Conservation (phyloP, 805 yeast species). For the Metschnikowia noctiluminum region DNA sequence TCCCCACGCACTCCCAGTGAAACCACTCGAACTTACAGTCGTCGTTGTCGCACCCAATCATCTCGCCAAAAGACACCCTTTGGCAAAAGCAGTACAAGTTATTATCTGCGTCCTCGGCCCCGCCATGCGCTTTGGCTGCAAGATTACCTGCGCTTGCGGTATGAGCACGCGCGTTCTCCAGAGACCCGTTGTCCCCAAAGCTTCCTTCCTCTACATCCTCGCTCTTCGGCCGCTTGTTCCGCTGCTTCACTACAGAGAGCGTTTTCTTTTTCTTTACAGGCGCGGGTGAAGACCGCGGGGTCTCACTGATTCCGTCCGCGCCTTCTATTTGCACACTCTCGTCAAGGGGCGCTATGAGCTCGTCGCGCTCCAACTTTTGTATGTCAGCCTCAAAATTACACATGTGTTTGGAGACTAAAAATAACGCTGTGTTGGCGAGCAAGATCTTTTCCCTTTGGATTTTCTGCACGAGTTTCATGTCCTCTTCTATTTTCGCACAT, state of each 20-base stretch:
- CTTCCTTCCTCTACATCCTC: conserved; percentile 16
- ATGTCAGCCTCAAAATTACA: conserved; percentile 72
- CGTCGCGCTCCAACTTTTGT: conserved; percentile 72
- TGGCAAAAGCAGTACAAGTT: conserved; percentile 81
- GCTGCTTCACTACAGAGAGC: conserved; percentile 14
- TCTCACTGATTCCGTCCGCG: conserved; percentile 5
- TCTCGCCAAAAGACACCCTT: conserved; percentile 89
- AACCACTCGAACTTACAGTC: conserved; percentile 93
- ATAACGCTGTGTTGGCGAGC: conserved; percentile 80
- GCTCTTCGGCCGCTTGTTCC: conserved; percentile 15
- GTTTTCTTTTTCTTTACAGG: conserved; percentile 18
- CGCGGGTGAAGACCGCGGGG: conserved; percentile 18
- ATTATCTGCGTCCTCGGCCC: conserved; percentile 40
- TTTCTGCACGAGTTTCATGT: conserved; percentile 53
- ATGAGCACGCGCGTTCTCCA: conserved; percentile 5
- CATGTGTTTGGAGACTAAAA: conserved; percentile 72
- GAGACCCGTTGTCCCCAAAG: conserved; percentile 18
- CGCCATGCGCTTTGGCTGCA: conserved; percentile 15
- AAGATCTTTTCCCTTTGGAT: conserved; percentile 77
- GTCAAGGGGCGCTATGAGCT: conserved; percentile 62
- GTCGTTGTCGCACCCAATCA: conserved; percentile 94
- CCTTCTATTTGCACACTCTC: conserved; percentile 15
- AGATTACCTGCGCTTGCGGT: conserved; percentile 1
- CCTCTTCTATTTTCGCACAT: conserved; percentile 64
- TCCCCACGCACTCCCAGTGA: conserved; percentile 92